phyloP scores from a whole-genome alignment of 1,139 yeast genomes.

The Eremothecium gossypii region DNA sequence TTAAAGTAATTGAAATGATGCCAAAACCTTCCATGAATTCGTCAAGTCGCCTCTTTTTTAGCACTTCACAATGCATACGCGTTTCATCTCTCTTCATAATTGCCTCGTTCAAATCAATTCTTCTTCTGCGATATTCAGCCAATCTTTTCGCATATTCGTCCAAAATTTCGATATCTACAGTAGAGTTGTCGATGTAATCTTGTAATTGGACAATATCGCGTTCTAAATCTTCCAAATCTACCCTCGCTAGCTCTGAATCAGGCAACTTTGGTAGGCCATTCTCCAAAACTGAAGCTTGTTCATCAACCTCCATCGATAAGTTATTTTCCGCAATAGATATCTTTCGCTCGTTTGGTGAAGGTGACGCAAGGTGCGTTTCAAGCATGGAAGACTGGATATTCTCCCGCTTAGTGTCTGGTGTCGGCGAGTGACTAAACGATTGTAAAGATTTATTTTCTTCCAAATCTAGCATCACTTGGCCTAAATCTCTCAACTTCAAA shows the following conservation, averaged over 20 bases:
- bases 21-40: constrained; percentile 94
- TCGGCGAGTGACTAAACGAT: constrained; percentile 19
- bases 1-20: constrained; percentile 75
- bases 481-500: constrained; percentile 45
- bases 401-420: constrained; percentile 19
- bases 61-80: constrained; percentile 54
- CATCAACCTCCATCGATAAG: constrained; percentile 13
- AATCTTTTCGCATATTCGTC: constrained; percentile 67
- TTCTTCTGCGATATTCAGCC: constrained; percentile 53
- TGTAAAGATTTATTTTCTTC: constrained; percentile 7
- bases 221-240: constrained; percentile 45
- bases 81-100: constrained; percentile 58
- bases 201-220: constrained; percentile 49
- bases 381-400: constrained; percentile 7
- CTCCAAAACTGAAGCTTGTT: constrained; percentile 2
- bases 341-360: constrained; percentile 13
- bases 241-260: constrained; percentile 43
- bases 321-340: constrained; percentile 10
- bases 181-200: constrained; percentile 45
- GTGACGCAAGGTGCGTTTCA: constrained; percentile 9
- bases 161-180: constrained; percentile 65
- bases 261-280: constrained; percentile 35
- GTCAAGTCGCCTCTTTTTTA: constrained; percentile 64
- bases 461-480: constrained; percentile 19
- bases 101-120: constrained; percentile 57